phyloP scores from a whole-genome alignment of 108 stramenopile genomes.

The Chaetoceros muelleri region DNA sequence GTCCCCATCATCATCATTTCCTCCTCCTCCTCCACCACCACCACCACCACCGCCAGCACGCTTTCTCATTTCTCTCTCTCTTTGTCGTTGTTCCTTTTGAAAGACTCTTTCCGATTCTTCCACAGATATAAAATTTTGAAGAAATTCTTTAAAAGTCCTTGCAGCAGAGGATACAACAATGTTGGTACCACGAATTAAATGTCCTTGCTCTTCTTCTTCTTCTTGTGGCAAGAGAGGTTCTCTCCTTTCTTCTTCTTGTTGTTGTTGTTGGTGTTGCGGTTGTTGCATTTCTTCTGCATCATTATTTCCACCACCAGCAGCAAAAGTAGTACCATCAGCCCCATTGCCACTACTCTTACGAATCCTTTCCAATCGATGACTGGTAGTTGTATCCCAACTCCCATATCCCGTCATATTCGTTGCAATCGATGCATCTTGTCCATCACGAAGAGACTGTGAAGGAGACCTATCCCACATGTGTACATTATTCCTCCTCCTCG shows the following conservation, averaged over 20 bases:
- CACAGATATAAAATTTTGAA: conserved; percentile 51
- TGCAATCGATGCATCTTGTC: neutral
- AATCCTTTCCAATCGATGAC: too few relatives aligned
- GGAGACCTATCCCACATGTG: neutral
- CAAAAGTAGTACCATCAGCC: neutral
- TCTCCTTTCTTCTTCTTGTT: conserved; percentile 5
- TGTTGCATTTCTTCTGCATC: conserved; percentile 1
- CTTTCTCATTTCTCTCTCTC: conserved; percentile 8
- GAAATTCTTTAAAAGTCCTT: conserved; percentile 61
- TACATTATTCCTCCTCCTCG: neutral
- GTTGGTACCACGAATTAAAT: conserved; percentile 67
- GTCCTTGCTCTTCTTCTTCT: conserved; percentile 13
- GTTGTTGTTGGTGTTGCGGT: too few relatives aligned
- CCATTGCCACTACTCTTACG: neutral
- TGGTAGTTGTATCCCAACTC: too few relatives aligned
- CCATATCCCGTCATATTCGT: neutral
- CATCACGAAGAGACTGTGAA: neutral
- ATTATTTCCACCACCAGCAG: conserved; percentile 3
- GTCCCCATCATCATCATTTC: conserved; percentile 9
- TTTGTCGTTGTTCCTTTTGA: conserved; percentile 6
- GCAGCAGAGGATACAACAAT: conserved; percentile 68
- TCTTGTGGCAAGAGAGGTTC: neutral
- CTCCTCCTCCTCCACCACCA: conserved; percentile 13
- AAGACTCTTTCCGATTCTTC: conserved; percentile 23
- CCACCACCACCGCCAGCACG: conserved; percentile 10